Evolutionary conservation across 768 basidiomycete genomes (phyloP), one percentile per base, ranked within the genome.

Genomic region (Lactarius hatsudake): DNA sequence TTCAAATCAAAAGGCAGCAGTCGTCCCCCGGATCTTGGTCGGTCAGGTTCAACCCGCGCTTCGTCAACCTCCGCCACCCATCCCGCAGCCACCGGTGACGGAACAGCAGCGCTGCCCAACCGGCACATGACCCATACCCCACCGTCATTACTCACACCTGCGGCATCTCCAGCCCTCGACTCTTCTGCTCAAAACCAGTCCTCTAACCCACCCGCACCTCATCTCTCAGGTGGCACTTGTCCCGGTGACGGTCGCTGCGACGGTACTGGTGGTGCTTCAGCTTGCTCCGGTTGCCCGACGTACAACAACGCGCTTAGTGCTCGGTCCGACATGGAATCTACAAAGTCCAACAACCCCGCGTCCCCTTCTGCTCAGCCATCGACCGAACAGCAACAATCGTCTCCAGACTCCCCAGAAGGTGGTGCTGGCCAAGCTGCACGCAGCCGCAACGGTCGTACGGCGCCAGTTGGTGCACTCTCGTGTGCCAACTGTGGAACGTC

Each of bases 181-280:
- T 59, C 68, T 61, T 69, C 67, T 26, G n/a, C 36, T 69, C 72
- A 73, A 67, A 63, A 60, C 69, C 74, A 67, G 72, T 18, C 53
- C 18, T 48, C 64, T n/a, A 61, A 67, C 60, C 56, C 48, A 30
- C 43, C 55, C 26, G 45, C 62, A 8, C 56, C 51, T 20, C 73
- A 73, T 51, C 61, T 54, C 64, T 75, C 76, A 38, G 90, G 59
- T 63, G 67, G 91, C 69, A 96, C 96, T n/a, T 99, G 97, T 78
- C 97, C 97, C 4, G 97, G 97, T 65, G 97, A 98, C 79, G 97
- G 97, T 40, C 86, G 93, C 72, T 99, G 97, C 79, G 94, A 99
- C 79, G 97, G 97, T 71, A 96, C 93, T 15, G 97, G 97, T 73
- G 97, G 97, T 62, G 88, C 94, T 71, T 87, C 86, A 67, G 89